Evolutionary conservation across 2,329 filamentous ascomycete genomes (phyloP), one percentile per base, ranked within the genome.

Genomic region (Emericellopsis atlantica): DNA sequence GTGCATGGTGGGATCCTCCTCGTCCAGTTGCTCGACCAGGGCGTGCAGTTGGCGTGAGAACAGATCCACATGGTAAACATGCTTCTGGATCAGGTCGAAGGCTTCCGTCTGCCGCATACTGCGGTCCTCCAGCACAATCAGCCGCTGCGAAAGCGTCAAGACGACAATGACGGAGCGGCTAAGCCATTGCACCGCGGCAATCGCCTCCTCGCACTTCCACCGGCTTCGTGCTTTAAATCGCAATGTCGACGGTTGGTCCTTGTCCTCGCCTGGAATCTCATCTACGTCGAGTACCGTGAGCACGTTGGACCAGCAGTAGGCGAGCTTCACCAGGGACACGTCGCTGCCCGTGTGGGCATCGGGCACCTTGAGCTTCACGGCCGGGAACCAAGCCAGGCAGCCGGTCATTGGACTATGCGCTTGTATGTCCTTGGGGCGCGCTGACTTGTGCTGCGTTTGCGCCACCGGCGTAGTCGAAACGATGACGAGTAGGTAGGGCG

Each of bases 291-390:
- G 65, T 5, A 98, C 81, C 0, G 89, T 96, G 48, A 98, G 65
- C n/a, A 96, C 79, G 53, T 96, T 96, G 2, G 92, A 96, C 92
- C 92, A 98, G 60, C 89, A 95, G 63, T 98, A 98, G 1, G 86
- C 90, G 15, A 98, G 72, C 59, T 98, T 96, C 32, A 82, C 84
- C 53, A 80, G 82, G 15, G 85, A 89, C 9, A 81, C 70, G 7
- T 79, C 74, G 51, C 79, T 82, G 5, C 77, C 79, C 1, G 75
- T 77, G 37, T 74, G 70, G 2, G 75, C 66, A 46, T 87, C 80
- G 9, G 78, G 74, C 14, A 77, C 75, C 59, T 96, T 96, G 35
- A 98, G 67, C 54, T 85, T 92, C 36, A 98, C 92, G 2, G 89
- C 88, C 2, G 92, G 92, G 55, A 98, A 98, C 92, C 92, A 98